These are phyloP conservation scores for Corylus avellana DNA, from an alignment of 306 rosid species.

Conservation along the genomic window DNA sequence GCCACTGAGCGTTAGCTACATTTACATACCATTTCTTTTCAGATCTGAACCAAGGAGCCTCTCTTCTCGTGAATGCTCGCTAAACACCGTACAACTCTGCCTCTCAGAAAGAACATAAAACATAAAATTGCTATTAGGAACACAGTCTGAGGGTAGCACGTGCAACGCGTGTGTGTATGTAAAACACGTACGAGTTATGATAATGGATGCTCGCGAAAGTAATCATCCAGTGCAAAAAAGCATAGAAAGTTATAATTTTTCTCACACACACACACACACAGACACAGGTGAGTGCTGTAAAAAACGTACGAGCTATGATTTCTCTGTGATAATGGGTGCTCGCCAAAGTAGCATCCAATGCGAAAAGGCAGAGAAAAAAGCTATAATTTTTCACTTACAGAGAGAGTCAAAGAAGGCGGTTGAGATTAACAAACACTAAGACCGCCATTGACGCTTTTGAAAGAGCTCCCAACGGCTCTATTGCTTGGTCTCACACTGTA, in stretches of 20 bases:
- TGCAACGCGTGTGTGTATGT: neutral
- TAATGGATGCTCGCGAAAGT: neutral
- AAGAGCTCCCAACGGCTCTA: conserved; percentile 33
- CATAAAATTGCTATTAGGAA: neutral
- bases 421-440: neutral
- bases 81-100: neutral
- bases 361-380: conserved; percentile 7
- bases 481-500: conserved; percentile 19
- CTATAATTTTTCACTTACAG: neutral
- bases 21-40: conserved; percentile 30
- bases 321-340: conserved; percentile 2
- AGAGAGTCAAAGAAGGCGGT: conserved; percentile 8
- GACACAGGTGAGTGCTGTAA: neutral
- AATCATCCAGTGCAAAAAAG: too few relatives aligned
- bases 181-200: too few relatives aligned
- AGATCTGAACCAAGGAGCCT: conserved; percentile 56
- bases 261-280: too few relatives aligned
- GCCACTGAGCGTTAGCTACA: conserved; percentile 10
- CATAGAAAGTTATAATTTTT: too few relatives aligned
- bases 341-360: conserved; percentile 18
- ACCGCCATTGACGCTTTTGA: conserved; percentile 9
- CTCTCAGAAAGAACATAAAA: conserved; percentile 5
- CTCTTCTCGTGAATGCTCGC: conserved; percentile 10
- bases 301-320: conserved; percentile 17
- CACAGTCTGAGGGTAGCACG: neutral